Evolutionary conservation across 495 filamentous ascomycete species (phyloP), one percentile per base, ranked within the genome.

Genomic region (Parathielavia hyrcaniae): DNA sequence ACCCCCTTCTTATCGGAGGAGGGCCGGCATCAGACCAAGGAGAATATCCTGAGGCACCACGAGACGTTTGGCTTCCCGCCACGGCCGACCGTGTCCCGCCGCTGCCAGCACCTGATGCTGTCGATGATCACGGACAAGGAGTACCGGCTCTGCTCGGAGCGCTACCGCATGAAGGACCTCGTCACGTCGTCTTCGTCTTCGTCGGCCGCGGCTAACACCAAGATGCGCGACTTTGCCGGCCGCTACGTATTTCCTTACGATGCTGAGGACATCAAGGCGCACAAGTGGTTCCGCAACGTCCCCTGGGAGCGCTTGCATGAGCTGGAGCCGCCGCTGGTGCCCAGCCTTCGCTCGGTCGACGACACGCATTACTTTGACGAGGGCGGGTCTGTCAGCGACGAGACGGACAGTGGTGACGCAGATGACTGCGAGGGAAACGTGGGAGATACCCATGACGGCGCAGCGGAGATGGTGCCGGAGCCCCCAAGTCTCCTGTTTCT

Each of bases 331-430:
- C 92, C 91, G 5, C 87, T 89, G 60, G 75, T 95, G 7, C 92
- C 92, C 40, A 69, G 69, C 22, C 83, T 95, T 34, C 78, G 75
- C 35, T 74, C 77, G 23, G 77, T 80, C 64, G 90, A 92, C 57
- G 90, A 96, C 61, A 96, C 90, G 13, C 85, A 87, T 56, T 96
- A 95, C 67, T 96, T 96, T 60, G 87, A 95, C 51, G 87, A 92
- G 51, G 85, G 86, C 60, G 84, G 85, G 39, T 73, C 82, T n/a
- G 79, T 87, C 55, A 83, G 77, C 38, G 78, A 80, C 58, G 78
- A 74, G 69, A 77, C 72, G 8, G 72, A 75, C 35, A 69, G 63
- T 51, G 73, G 63, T 51, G 73, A 80, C 16, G 55, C 64, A 19
- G 69, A 73, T 17, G 65, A 64, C 40, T 43, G 19, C 8, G 16